Base-by-base conservation (phyloP, 257 asterid genomes). In the Mitragyna speciosa region DNA sequence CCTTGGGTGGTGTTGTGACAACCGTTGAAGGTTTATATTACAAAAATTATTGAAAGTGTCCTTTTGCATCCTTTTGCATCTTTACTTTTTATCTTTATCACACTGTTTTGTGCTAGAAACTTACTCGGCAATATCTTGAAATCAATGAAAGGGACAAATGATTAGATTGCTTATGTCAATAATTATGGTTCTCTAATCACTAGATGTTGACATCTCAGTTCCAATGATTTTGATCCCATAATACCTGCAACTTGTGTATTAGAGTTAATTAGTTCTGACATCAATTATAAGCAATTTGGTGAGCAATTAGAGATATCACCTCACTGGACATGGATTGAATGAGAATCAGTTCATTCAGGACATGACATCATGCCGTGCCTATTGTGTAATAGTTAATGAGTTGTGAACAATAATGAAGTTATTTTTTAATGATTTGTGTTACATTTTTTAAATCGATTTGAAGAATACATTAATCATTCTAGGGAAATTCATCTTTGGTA, bases 1-100 rank as follows among this genome's bases (percentile, higher is more conserved):
- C 97, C 47, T 85, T 96, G 84, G 99, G 99, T 72, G 99, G 99
- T 72, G 85, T 94, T 77, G 96, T 96, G 63, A 96, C 98, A 6
- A 96, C 99, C 19, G 87, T 96, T 59, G 99, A 96, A 90, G 98
- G 99, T 76, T 87, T 96, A 87, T n/a, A 84, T 96, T 73, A 84
- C 98, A 70, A 89, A 90, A 82, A 91, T 96, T 68, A 84, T 96
- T 84, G 98, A 91, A 84, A 94, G 99, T 94, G 83, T 86, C n/a
- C n/a, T n/a, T n/a, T n/a, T n/a, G 98, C 85, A 15, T 69, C 45
- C 30, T 72, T 47, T 31, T 43, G 28, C 36, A 52, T 28, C 36
- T 36, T 80, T 41, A 16, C 26, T 70, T 52, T 30, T 45, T 51
- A 19, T 65, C 8, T 39, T 54, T 31, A 30, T 54, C 51, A 9